Conservation (phyloP, 148 eudicot species). For the Camellia sinensis region DNA sequence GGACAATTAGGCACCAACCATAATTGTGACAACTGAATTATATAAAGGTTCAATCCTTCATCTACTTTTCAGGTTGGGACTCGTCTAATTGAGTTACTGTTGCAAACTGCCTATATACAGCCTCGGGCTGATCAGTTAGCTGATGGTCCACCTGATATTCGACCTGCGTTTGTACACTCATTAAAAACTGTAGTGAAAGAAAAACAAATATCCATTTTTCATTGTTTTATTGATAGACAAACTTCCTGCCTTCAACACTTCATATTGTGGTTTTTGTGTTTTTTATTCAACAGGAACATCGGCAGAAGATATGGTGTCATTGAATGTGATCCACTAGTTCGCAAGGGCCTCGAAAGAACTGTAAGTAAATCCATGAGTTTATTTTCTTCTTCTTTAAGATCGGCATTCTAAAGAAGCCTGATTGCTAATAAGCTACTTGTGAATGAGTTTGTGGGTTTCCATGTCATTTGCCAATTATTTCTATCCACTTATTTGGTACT, state of each 20-base stretch:
- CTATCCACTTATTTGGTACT: not conserved
- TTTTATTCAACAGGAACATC: slow-evolving; percentile 40
- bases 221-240: not conserved
- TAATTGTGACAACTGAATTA: no score
- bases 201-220: slow-evolving; percentile 35
- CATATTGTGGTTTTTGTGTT: slow-evolving; percentile 13
- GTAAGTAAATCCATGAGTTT: slow-evolving; percentile 40
- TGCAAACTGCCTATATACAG: slow-evolving; percentile 81
- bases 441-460: not conserved
- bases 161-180: slow-evolving; percentile 83
- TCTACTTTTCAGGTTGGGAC: slow-evolving; percentile 71
- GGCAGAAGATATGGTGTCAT: slow-evolving; percentile 77
- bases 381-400: not conserved
- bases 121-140: slow-evolving; percentile 60
- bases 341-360: slow-evolving; percentile 76
- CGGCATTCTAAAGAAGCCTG: no score
- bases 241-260: slow-evolving; percentile 4
- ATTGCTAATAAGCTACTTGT: not conserved
- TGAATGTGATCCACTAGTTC: slow-evolving; percentile 73
- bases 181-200: slow-evolving; percentile 47
- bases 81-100: slow-evolving; percentile 73
- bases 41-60: slow-evolving; percentile 10
- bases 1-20: no score
- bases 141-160: slow-evolving; percentile 68
- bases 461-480: not conserved